These are phyloP conservation scores for Backusella circina DNA, from an alignment of 192 early-diverging fungal genomes.

Conservation along the genomic window DNA sequence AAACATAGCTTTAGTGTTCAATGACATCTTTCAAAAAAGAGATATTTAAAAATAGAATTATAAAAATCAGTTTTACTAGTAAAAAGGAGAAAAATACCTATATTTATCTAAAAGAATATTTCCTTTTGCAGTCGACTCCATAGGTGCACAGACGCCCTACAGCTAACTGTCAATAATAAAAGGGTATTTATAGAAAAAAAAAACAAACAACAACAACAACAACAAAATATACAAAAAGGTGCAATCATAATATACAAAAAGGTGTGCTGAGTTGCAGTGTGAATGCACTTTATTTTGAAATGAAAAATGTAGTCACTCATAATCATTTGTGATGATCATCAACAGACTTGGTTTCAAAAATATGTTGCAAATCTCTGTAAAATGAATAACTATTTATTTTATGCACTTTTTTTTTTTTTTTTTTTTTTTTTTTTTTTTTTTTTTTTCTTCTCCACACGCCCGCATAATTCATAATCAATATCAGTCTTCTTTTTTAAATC, in stretches of 20 bases:
- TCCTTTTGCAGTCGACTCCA: not conserved
- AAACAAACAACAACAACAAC: not conserved
- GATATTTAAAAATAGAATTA: not conserved
- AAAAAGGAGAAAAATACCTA: no score
- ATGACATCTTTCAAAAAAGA: not conserved
- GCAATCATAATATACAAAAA: not conserved
- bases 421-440: not conserved
- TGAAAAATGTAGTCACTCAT: not conserved
- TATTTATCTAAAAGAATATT: not conserved
- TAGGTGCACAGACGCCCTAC: not conserved
- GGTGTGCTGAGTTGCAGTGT: not conserved
- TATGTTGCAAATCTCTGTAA: not conserved
- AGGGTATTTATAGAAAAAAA: not conserved
- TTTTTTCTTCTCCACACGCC: no score
- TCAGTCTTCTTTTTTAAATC: not conserved
- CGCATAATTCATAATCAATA: no score
- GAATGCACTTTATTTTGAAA: not conserved
- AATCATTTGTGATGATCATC: not conserved
- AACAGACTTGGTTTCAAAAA: not conserved
- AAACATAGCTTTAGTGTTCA: not conserved
- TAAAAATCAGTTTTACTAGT: not conserved
- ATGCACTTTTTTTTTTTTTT: not conserved
- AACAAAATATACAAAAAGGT: no score
- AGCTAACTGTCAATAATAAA: not conserved
- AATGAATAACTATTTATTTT: not conserved